Base-by-base conservation (phyloP, 306 rosid species). In the Cucurbita pepo region DNA sequence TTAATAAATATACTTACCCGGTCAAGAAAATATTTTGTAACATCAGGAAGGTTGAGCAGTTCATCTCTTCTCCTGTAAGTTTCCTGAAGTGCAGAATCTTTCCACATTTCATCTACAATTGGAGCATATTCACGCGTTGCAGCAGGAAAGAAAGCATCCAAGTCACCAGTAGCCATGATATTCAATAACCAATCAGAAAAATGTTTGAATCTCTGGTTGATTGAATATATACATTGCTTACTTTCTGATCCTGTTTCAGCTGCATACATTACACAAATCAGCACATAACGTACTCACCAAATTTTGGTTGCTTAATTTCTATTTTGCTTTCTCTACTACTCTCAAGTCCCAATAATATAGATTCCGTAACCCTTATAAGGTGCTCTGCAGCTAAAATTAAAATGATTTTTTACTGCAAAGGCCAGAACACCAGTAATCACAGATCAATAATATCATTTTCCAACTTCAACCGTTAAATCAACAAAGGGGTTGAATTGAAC, bases 101-200 rank as follows among this genome's bases (percentile, higher is more conserved):
- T 89, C 97, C 97, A 91, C 44, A 89, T 77, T 79, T 91, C 97
- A 56, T 89, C 88, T 22, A 87, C 97, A 80, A 86, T 86, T 72
- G 91, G 97, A 77, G 97, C 96, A 86, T 91, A 91, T 77, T 91
- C 97, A 71, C 97, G 97, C 30, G 97, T 91, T 50, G 97, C 97
- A 77, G 97, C 97, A 73, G 96, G 96, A 72, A 91, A 91, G 86
- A 87, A 89, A 74, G 93, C 86, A 76, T 87, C 97, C 86, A 91
- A 83, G 79, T 91, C 96, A 69, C 97, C 96, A 36, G 87, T 84
- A 65, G 97, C 91, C 91, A 91, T 88, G 22, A 87, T 89, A 85
- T 91, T 89, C 90, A 89, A 81, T 67, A 91, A 82, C 97, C 97
- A 91, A 81, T 91, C 93, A 76, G 96, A 89, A 81, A 91, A 91